Conservation (phyloP, 2,329 filamentous ascomycete genomes). For the Gnomoniopsis sp. region DNA sequence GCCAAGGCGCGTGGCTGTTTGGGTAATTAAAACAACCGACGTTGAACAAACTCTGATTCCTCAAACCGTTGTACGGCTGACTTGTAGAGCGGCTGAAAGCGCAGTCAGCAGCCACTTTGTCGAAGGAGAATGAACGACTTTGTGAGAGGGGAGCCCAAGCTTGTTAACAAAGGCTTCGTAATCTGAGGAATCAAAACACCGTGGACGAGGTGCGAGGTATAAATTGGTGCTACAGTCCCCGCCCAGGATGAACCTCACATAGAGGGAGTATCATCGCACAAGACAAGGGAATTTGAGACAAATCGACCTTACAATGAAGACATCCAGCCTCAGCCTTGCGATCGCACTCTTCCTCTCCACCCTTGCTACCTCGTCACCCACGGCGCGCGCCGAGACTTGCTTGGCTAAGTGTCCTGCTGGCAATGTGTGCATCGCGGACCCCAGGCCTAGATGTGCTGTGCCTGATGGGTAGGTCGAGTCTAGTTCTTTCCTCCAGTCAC, state of each 20-base stretch:
- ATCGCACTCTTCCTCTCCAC: neutral
- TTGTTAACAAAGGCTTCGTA: no score
- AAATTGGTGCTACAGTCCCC: neutral
- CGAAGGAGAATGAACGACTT: no score
- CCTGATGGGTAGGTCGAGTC: neutral
- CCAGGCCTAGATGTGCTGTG: neutral
- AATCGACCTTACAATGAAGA: neutral
- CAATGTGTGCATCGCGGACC: constrained; percentile 10
- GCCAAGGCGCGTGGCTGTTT: neutral
- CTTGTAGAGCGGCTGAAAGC: neutral
- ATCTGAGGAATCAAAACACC: no score
- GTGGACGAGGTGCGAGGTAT: no score
- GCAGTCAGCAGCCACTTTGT: no score
- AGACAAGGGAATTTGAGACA: neutral
- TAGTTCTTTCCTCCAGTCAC: no score
- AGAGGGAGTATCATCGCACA: neutral
- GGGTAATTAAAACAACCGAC: neutral
- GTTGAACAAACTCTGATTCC: no score
- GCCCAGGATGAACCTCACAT: no score
- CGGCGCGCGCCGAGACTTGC: neutral
- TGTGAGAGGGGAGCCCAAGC: no score
- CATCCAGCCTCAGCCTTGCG: neutral
- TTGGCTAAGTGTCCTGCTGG: neutral
- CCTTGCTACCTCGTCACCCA: neutral
- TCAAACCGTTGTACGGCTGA: neutral